Base-by-base conservation (phyloP, 1,284 basidiomycete species). In the Moesziomyces aphidis region DNA sequence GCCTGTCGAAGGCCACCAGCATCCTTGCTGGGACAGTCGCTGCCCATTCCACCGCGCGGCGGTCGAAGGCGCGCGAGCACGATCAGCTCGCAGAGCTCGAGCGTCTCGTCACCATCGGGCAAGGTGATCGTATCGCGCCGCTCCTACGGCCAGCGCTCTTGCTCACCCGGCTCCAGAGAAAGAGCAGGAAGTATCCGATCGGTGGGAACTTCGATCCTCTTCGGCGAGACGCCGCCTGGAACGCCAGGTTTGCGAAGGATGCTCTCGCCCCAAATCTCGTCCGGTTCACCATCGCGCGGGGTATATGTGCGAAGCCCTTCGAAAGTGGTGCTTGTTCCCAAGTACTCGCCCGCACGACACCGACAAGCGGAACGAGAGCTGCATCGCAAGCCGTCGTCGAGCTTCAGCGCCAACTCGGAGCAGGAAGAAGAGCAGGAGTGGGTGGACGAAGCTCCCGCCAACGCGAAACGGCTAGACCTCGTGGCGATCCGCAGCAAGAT, bases 61-160 rank as follows among this genome's bases (percentile, higher is more conserved):
- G 62, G 47, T 7, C 62, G 72, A 9, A 70, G 63, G 44, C 59
- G 72, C 21, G 72, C 72, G 0, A 74, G 72, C 36, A 74, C 72
- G 10, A 56, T 74, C 55, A 70, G 66, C 53, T 74, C 72, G 7
- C 72, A 74, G 26, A 70, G 63, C 47, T 69, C 72, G 6, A 55
- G 56, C 2, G 56, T 60, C 4, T 67, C 67, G 10, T 59, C 62
- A 19, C 72, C 72, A 5, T 61, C 63, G 4, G 72, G 72, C 5
- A 70, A 66, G 13, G 61, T 66, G 50, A 74, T 74, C 13, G 63
- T 70, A 21, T 69, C 66, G 22, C 72, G 62, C 28, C 66, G 72
- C 13, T 74, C 72, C 8, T 69, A 70, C 24, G 66, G 72, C 1
- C 57, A 59, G 26, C 58, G 51, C 7, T 43, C 68, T 17, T 55